Conservation (phyloP, 1,139 yeast genomes). For the Zhuliangozyma parablackwelliae region DNA sequence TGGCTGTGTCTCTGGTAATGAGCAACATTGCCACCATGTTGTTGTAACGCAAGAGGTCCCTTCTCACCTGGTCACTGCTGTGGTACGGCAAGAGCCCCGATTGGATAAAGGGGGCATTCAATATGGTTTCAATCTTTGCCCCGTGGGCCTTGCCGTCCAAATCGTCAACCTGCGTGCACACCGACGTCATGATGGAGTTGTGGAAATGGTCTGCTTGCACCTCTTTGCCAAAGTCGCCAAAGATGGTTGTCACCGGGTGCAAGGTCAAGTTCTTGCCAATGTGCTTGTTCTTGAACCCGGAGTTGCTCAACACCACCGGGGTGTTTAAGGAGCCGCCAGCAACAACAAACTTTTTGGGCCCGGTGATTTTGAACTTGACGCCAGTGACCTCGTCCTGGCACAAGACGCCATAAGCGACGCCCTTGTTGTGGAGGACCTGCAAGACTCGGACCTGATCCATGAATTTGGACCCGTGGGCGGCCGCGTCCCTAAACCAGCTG, state of each 20-base stretch:
- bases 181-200: slow-evolving; percentile 50
- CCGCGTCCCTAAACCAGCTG: slow-evolving; percentile 52
- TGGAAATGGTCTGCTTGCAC: slow-evolving; percentile 32
- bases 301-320: slow-evolving; percentile 46
- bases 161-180: slow-evolving; percentile 47
- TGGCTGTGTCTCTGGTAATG: slow-evolving; percentile 45
- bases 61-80: slow-evolving; percentile 30
- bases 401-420: slow-evolving; percentile 43
- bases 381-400: slow-evolving; percentile 31
- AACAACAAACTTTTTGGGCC: slow-evolving; percentile 46
- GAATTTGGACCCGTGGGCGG: slow-evolving; percentile 44
- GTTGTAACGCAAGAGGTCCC: slow-evolving; percentile 35
- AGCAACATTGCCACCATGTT: slow-evolving; percentile 40
- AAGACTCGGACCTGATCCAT: slow-evolving; percentile 46
- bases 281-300: slow-evolving; percentile 50
- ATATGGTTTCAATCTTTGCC: slow-evolving; percentile 49
- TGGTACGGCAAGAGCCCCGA: slow-evolving; percentile 43
- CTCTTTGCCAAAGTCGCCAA: slow-evolving; percentile 41
- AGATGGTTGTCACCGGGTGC: slow-evolving; percentile 45
- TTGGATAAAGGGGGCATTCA: slow-evolving; percentile 44
- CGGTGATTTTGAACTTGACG: slow-evolving; percentile 31
- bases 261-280: slow-evolving; percentile 53
- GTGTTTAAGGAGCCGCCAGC: slow-evolving; percentile 52
- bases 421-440: slow-evolving; percentile 34
- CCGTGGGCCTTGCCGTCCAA: slow-evolving; percentile 57